Evolutionary conservation across 768 basidiomycete species (phyloP), one percentile per base, ranked within the genome.

Genomic region (Gloeopeniophorella convolvens): DNA sequence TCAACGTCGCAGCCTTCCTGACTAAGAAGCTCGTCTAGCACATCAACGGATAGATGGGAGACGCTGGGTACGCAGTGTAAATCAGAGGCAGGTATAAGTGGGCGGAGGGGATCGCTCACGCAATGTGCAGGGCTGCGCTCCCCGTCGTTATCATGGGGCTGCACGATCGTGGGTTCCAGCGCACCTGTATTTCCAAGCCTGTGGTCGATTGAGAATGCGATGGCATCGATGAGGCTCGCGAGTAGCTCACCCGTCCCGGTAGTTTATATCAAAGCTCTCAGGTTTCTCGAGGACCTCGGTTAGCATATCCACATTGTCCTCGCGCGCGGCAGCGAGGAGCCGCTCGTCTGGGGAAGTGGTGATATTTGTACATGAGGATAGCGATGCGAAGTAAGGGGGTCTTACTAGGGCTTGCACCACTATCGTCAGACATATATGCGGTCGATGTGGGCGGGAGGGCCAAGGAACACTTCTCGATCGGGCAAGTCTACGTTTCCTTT

Each of bases 1-100:
- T 93, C 89, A 43, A 90, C 87, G 60, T 91, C 89, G 68, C 88
- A 90, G 4, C 73, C 77, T 10, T 89, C 85, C 59, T 80, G 72
- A 4, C 77, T 77, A 28, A 93, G 73, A 56, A 92, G 78, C 47
- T 83, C 72, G 54, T 90, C 86, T 3, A 90, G 70, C 41, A 83
- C 80, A 24, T 76, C 74, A 1, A 72, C 72, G 21, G 79, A 83
- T 20, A 80, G 83, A 34, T 77, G 58, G 28, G 68, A 71, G 16
- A 76, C 77, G 15, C 80, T 83, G 62, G 20, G 13, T 20, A 4
- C 18, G 30, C 3, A 42, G n/a, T 15, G 32, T 60, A 21, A 47
- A 40, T 41, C n/a, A n/a, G n/a, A 35, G 39, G 43, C 32, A 24
- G 16, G 4, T 12, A 28, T 1, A 16, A 34, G 12, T 20, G 32